Evolutionary conservation across 2,329 filamentous ascomycete species (phyloP), one percentile per base, ranked within the genome.

Genomic region (Alternaria incomplexa): DNA sequence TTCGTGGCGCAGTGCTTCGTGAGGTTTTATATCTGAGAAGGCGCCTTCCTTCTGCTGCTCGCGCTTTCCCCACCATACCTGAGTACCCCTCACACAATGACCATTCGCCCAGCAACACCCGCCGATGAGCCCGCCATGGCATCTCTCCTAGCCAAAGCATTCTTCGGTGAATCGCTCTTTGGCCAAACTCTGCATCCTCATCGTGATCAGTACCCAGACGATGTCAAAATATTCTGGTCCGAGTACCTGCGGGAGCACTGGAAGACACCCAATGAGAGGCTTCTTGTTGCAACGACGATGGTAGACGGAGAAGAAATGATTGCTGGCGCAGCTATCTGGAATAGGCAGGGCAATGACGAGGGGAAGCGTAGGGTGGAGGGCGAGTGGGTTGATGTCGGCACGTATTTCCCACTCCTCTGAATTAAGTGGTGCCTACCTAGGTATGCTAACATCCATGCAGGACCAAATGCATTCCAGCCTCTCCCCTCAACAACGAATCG

Each of bases 81-180:
- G 36, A 32, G 6, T 12, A 51, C 48, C 17, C 48, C 17, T 51
- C 48, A 22, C 51, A 53, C 32, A 28, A 67, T 75, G 67, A 54
- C 70, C 23, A 46, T 74, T 26, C 72, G 73, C 13, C 53, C 22
- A 10, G 72, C 73, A 10, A 63, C 55, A 25, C 54, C 59, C 4
- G 44, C 58, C 9, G 74, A 76, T 36, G 65, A 72, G 40, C 55
- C 63, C 6, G 50, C 61, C 44, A 70, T 79, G 7, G 70, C 52
- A 9, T 43, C 30, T 17, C 48, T 77, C 45, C 69, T 68, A 40
- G 47, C 66, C 13, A 57, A 66, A 4, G 68, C 76, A 6, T 79
- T 75, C 57, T 77, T 74, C 61, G 63, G 76, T n/a, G 76, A 79
- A 52, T 63, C 71, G 25, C 67, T 76, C 20, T 74, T 72, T 25